Evolutionary conservation across 1,284 basidiomycete genomes (phyloP), one percentile per base, ranked within the genome.

Genomic region (Austropuccinia psidii): DNA sequence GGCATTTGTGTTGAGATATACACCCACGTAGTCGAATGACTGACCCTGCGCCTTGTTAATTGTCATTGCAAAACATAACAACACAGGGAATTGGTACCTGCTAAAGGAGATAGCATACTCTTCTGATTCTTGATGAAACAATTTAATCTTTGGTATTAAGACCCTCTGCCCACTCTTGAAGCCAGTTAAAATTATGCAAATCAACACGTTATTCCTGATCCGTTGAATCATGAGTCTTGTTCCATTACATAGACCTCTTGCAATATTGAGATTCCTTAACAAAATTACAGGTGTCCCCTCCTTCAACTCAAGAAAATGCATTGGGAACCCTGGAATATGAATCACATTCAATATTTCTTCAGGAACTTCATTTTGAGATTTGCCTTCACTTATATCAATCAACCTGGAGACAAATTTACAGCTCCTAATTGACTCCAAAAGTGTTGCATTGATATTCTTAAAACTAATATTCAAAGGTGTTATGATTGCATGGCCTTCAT

Each of bases 31-130:
- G 29, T 75, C 76, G 0, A 81, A 76, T 13, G 82, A 83, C 74
- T 84, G 83, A 0, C 84, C 84, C 76, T 85, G 83, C 0, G 81
- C 39, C 67, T 83, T 84, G 76, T 84, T 84, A 73, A 84, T 83
- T 4, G 79, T 81, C 69, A 84, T 81, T 13, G 82, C 79, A 78
- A 83, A 84, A 4, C 83, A 82, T 0, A 83, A 78, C 0, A 77
- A 75, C 0, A 84, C 76, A 9, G 83, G 83, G 76, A 83, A 83
- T 75, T 84, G 83, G 1, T 73, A 74, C 6, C 80, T 77, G 13
- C 52, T 52, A 9, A 83, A 75, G 2, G 64, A 60, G 67, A 80
- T 81, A 2, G 75, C 74, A 57, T 79, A 77, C 4, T 24, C 27
- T 21, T 33, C 31, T 15, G 49, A 29, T 15, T 33, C 47, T 8